Evolutionary conservation across 1,284 basidiomycete species (phyloP).

Genomic region (Cryptococcus hybrid): DNA sequence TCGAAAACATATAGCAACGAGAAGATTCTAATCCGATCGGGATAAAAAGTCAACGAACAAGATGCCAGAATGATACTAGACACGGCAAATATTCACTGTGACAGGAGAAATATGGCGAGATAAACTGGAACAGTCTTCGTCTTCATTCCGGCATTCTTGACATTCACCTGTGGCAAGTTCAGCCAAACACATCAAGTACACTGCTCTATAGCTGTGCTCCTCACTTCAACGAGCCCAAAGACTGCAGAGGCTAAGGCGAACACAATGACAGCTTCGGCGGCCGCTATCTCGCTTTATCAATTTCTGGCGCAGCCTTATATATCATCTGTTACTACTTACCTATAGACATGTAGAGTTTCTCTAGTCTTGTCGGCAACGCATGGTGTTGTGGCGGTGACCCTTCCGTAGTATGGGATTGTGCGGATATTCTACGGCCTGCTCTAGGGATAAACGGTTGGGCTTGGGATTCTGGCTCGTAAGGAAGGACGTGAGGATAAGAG

Average conservation of each 20-base stretch:
- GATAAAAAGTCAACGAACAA: background rate
- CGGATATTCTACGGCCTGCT: no score
- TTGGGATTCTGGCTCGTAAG: no score
- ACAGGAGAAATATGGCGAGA: slow-evolving; percentile 77
- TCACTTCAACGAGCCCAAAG: slow-evolving; percentile 30
- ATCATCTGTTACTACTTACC: slow-evolving; percentile 15
- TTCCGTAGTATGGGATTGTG: no score
- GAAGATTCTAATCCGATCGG: slow-evolving; percentile 61
- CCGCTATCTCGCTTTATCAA: slow-evolving; percentile 11
- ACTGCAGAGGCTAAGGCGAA: slow-evolving; percentile 23
- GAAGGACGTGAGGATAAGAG: no score
- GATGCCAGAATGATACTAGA: background rate
- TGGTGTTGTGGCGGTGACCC: slow-evolving; percentile 3
- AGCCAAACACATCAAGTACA: no score
- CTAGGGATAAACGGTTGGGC: no score
- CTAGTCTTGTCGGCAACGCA: slow-evolving; percentile 23
- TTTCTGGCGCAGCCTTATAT: background rate
- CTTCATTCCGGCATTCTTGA: slow-evolving; percentile 14
- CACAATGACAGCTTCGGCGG: slow-evolving; percentile 26
- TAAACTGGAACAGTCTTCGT: slow-evolving; percentile 62
- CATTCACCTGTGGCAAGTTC: slow-evolving; percentile 13
- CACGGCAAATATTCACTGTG: slow-evolving; percentile 64
- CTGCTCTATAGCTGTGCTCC: no score
- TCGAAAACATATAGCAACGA: slow-evolving; percentile 81
- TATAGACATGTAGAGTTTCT: slow-evolving; percentile 31